These are phyloP conservation scores for Protomyces arabidopsidicola DNA, from an alignment of 1,139 yeast genomes.

Conservation along the genomic window DNA sequence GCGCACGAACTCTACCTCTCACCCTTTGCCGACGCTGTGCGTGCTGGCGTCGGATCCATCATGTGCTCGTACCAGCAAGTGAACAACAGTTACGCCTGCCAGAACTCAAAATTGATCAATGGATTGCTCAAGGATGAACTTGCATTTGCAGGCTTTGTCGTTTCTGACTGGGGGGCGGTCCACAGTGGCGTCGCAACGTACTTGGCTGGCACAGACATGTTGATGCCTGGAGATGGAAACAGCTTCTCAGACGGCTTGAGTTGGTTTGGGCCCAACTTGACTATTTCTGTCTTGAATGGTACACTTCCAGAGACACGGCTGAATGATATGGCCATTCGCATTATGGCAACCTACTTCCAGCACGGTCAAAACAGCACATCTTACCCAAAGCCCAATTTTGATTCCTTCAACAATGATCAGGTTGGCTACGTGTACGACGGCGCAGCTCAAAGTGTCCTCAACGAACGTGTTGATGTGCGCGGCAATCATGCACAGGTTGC, in stretches of 20 bases:
- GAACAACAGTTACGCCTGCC: slow-evolving; percentile 58
- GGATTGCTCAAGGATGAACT: slow-evolving; percentile 56
- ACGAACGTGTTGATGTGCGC: slow-evolving; percentile 53
- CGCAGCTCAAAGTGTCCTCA: slow-evolving; percentile 40
- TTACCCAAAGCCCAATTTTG: slow-evolving; percentile 13
- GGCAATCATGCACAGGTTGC: slow-evolving; percentile 51
- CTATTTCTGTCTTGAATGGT: slow-evolving; percentile 53
- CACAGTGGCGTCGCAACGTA: slow-evolving; percentile 56
- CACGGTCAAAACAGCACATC: slow-evolving; percentile 33
- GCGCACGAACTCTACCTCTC: slow-evolving; percentile 61
- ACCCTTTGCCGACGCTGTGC: slow-evolving; percentile 63
- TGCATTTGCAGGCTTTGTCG: slow-evolving; percentile 64
- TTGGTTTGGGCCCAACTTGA: slow-evolving; percentile 56
- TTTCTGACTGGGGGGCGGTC: slow-evolving; percentile 65
- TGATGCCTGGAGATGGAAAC: slow-evolving; percentile 52
- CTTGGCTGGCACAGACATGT: slow-evolving; percentile 60
- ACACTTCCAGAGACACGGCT: slow-evolving; percentile 54
- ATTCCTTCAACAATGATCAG: slow-evolving; percentile 1
- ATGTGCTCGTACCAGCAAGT: slow-evolving; percentile 61
- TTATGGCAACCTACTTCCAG: slow-evolving; percentile 54
- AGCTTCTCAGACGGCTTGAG: slow-evolving; percentile 37
- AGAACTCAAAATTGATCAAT: slow-evolving; percentile 55
- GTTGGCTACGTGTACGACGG: slow-evolving; percentile 12
- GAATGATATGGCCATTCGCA: slow-evolving; percentile 59
- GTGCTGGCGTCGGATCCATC: slow-evolving; percentile 58